Percentiles rank a stretch among this genome's conserved stretches.
Conservation (phyloP, 495 filamentous ascomycete genomes). For the Apiosordaria backusii region DNA sequence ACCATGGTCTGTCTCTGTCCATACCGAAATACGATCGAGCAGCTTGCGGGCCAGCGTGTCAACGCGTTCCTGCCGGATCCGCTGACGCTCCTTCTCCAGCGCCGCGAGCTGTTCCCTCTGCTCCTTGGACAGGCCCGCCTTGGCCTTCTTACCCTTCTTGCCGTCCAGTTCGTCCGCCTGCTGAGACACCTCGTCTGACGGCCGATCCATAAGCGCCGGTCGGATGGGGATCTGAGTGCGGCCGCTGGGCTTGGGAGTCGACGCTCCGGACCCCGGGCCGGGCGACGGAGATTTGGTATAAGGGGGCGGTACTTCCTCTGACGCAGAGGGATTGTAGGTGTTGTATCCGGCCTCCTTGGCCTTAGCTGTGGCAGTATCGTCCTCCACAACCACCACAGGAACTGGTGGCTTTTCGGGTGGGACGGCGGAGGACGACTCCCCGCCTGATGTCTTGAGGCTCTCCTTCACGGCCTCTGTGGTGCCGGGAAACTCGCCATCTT, state of each 20-base stretch:
- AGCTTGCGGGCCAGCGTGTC: slow-evolving; percentile 79
- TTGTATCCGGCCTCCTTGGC: slow-evolving; percentile 1
- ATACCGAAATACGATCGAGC: slow-evolving; percentile 84
- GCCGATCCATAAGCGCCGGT: slow-evolving; percentile 81
- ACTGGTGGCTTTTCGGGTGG: slow-evolving; percentile 27
- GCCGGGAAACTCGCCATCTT: slow-evolving; percentile 46
- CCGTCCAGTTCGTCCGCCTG: slow-evolving; percentile 69
- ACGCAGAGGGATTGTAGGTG: slow-evolving; percentile 12
- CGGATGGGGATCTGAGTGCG: slow-evolving; percentile 63
- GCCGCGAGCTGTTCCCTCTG: slow-evolving; percentile 85
- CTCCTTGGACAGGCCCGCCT: slow-evolving; percentile 77
- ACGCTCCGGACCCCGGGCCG: slow-evolving; percentile 55
- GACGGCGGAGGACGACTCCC: slow-evolving; percentile 24
- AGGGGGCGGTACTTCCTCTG: slow-evolving; percentile 16
- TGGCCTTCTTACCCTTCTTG: slow-evolving; percentile 75
- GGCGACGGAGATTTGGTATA: slow-evolving; percentile 33
- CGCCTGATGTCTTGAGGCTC: slow-evolving; percentile 40
- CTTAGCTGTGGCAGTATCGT: slow-evolving; percentile 25
- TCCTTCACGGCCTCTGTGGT: slow-evolving; percentile 47
- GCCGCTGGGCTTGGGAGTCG: slow-evolving; percentile 52
- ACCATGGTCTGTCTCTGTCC: slow-evolving; percentile 95
- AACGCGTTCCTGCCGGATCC: slow-evolving; percentile 86
- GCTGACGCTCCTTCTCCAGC: slow-evolving; percentile 80
- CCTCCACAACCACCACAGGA: slow-evolving; percentile 42
- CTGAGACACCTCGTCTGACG: slow-evolving; percentile 78